Evolutionary conservation across 768 basidiomycete species (phyloP).

Genomic region (Mycena vulgaris): DNA sequence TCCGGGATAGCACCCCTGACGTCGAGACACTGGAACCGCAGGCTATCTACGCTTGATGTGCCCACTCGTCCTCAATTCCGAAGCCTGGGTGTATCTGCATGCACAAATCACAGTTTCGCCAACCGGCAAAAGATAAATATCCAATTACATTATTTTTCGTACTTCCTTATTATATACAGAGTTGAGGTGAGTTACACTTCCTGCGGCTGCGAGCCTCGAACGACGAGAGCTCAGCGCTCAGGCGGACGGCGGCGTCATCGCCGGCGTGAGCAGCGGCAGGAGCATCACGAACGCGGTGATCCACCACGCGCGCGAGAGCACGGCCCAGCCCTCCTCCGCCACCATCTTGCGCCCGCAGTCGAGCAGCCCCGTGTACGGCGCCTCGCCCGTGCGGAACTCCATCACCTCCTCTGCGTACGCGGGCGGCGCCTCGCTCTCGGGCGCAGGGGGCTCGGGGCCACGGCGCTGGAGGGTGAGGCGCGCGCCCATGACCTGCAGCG

Average conservation of each 20-base stretch:
- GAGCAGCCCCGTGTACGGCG: constrained; percentile 23
- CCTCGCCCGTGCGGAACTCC: constrained; percentile 23
- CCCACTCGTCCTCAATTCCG: too few relatives aligned
- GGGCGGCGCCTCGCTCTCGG: neutral
- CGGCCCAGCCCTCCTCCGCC: constrained; percentile 24
- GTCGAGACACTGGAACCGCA: too few relatives aligned
- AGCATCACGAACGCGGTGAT: neutral
- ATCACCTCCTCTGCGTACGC: constrained; percentile 24
- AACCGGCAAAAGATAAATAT: too few relatives aligned
- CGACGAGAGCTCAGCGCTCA: too few relatives aligned
- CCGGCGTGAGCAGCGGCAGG: neutral
- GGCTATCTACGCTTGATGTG: too few relatives aligned
- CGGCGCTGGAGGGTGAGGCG: constrained; percentile 34
- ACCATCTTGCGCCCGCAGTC: constrained; percentile 25
- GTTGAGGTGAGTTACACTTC: too few relatives aligned
- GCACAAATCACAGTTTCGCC: too few relatives aligned
- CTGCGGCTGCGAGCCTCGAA: too few relatives aligned
- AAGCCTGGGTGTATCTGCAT: too few relatives aligned
- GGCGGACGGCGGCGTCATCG: neutral
- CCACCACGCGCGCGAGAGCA: constrained; percentile 35
- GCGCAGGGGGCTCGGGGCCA: neutral
- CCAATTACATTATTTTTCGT: too few relatives aligned
- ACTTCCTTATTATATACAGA: too few relatives aligned
- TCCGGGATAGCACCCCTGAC: too few relatives aligned
- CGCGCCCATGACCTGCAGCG: constrained; percentile 25